Base-by-base conservation (phyloP, 1,139 yeast species). In the Yamadazyma kanchanaburiensis region DNA sequence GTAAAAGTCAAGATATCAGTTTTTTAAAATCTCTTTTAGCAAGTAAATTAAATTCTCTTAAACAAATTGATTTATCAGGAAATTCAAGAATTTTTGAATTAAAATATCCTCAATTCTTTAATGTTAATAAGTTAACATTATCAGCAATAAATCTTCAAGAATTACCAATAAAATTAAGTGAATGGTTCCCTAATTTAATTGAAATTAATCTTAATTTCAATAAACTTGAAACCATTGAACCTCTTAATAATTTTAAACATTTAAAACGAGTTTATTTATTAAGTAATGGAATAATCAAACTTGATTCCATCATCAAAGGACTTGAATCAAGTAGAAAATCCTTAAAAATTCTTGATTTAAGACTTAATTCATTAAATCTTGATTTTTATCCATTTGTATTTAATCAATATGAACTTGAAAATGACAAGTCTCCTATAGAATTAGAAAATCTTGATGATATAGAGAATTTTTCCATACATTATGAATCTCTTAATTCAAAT, bases 321-420 rank as follows among this genome's bases (percentile, higher is more conserved):
- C 46, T 65, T 21, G 43, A 53, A 7, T 56, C 53, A 0, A 48
- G 60, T 1, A 49, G 75, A 25, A 33, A 45, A 6, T 44, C 57
- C 2, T 49, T 76, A 34, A 57, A 50, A 33, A 52, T 60, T 8
- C 45, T 76, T 12, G 82, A 76, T 46, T 41, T 73, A 26, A 55
- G 81, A 31, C 65, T 74, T 34, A 77, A 77, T 41, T 70, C 77
- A 7, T 43, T 74, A 24, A 74, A 68, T 24, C 51, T 55, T 21
- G 67, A 62, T 10, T 58, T 72, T 26, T 75, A 76, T 45, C 78
- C 80, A 1, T 73, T 61, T 43, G 72, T 75, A 2, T 74, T 74
- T 48, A 66, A 64, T 37, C 70, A 73, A 3, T 59, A 65, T 12
- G 76, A 71, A 37, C 42, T 60, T 12, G 64, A 58, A 15, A 43